Percentiles rank a stretch among this genome's conserved stretches.
Conservation (phyloP, 345 rosid genomes). For the Linum tenue region DNA sequence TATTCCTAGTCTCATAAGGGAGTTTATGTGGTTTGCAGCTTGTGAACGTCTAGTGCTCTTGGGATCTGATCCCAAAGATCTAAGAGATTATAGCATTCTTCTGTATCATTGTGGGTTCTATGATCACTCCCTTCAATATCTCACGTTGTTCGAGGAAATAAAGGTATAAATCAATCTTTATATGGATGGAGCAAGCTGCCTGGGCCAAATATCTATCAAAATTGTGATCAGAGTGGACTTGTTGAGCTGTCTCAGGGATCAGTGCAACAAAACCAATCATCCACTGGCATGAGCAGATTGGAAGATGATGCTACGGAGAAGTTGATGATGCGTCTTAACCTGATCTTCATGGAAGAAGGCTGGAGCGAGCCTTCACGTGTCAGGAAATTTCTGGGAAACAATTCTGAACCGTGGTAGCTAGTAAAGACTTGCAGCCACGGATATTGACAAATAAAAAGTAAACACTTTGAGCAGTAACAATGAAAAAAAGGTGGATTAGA, state of each 20-base stretch:
- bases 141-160: constrained; percentile 31
- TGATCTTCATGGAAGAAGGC: constrained; percentile 51
- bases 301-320: constrained; percentile 51
- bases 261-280: constrained; percentile 11
- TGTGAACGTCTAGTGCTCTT: constrained; percentile 60
- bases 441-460: too few species aligned
- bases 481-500: too few species aligned
- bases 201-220: neutral
- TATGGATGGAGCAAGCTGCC: neutral
- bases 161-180: constrained; percentile 24
- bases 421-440: neutral
- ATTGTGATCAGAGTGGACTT: neutral
- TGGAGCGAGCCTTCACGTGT: constrained; percentile 37
- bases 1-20: neutral
- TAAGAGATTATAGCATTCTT: constrained; percentile 59
- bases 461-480: too few species aligned
- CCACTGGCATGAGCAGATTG: constrained; percentile 20
- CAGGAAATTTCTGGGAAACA: constrained; percentile 44
- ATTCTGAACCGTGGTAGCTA: constrained; percentile 52
- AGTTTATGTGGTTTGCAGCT: constrained; percentile 29
- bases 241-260: constrained; percentile 20
- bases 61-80: constrained; percentile 37
- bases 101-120: constrained; percentile 59
- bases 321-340: constrained; percentile 43
- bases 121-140: constrained; percentile 38